A percentile compares a stretch with the other conserved stretches of the same genome.
Evolutionary conservation across 805 yeast species (phyloP).

Genomic region (Myxozyma vanderwaltii): DNA sequence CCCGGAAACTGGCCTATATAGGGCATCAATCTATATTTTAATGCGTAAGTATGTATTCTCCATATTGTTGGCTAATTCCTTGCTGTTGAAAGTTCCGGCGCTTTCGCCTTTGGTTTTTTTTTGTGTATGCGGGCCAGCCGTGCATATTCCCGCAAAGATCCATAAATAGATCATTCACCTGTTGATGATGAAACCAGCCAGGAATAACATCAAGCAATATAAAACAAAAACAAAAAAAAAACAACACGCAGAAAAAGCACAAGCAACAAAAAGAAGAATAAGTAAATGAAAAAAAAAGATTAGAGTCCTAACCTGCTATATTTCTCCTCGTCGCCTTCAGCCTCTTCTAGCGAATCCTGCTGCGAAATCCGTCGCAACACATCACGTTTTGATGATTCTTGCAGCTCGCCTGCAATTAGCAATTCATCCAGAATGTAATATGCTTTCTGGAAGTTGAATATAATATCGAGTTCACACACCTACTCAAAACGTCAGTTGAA

Average conservation of each 20-base stretch:
- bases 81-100: no score
- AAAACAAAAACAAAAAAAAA: no score
- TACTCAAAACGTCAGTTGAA: not conserved
- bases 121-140: no score
- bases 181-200: no score
- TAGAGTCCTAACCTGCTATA: conserved; percentile 25
- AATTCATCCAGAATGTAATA: conserved; percentile 90
- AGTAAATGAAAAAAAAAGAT: not conserved
- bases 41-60: not conserved
- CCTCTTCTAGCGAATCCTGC: conserved; percentile 83
- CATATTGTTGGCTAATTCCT: no score
- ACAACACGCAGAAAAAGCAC: not conserved
- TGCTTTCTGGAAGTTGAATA: conserved; percentile 92
- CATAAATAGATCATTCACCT: no score
- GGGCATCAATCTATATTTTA: conserved; percentile 24
- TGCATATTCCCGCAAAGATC: no score
- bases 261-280: not conserved
- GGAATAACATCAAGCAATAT: no score
- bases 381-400: conserved; percentile 80
- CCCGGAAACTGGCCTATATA: conserved; percentile 30
- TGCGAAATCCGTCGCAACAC: conserved; percentile 74
- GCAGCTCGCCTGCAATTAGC: conserved; percentile 81
- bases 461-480: conserved; percentile 86
- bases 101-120: no score
- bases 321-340: conserved; percentile 61